Evolutionary conservation across 257 asterid species (phyloP).

Genomic region (Cruciata laevipes): DNA sequence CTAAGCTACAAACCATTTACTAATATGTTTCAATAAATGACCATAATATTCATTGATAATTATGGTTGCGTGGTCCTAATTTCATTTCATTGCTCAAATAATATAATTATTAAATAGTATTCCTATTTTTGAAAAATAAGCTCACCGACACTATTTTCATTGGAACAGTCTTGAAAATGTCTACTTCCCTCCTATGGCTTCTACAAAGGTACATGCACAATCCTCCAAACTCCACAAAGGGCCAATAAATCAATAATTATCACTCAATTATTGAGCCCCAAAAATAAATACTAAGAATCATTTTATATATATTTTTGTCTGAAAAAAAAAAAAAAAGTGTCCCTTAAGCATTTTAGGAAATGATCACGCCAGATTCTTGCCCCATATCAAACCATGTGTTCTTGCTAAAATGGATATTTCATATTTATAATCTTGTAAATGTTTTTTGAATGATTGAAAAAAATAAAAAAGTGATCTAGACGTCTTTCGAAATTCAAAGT

Average conservation of each 20-base stretch:
- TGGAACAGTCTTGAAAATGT: background rate
- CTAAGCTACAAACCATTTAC: too few species aligned
- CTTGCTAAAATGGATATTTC: background rate
- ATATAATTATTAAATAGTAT: too few species aligned
- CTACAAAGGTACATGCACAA: background rate
- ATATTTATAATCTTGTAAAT: background rate
- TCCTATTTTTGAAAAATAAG: background rate
- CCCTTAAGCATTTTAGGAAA: background rate
- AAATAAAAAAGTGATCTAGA: background rate
- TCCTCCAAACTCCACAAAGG: background rate
- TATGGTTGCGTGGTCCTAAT: too few species aligned
- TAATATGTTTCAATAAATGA: too few species aligned
- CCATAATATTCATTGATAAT: too few species aligned
- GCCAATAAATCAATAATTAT: background rate
- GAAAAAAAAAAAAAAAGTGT: background rate
- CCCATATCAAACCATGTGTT: too few species aligned
- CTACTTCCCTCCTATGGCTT: background rate
- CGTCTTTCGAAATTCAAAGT: background rate
- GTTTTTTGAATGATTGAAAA: background rate
- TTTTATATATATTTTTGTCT: background rate
- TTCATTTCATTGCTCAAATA: too few species aligned
- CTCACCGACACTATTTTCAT: background rate
- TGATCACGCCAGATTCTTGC: background rate
- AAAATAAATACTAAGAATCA: slow-evolving; percentile 14
- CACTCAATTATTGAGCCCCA: background rate